Base-by-base conservation (phyloP, 2,329 filamentous ascomycete species). In the Blastomyces gilchristii region DNA sequence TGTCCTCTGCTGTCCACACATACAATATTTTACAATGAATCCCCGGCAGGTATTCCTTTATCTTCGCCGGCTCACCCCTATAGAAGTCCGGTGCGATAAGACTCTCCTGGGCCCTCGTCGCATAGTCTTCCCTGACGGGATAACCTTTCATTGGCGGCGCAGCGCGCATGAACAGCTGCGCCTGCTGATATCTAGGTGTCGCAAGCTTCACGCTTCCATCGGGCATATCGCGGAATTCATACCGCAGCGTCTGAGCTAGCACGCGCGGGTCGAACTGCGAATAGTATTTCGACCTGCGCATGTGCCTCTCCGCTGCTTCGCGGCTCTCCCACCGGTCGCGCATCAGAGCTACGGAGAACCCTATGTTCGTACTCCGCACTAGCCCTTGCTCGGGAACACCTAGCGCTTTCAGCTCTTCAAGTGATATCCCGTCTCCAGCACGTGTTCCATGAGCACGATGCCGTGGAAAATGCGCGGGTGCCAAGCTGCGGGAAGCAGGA, bases 381-480 rank as follows among this genome's bases (percentile, higher is more conserved):
- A 54, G 52, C 28, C 52, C 28, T 2, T n/a, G 14, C 52, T 37
- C 52, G 28, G 34, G n/a, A 22, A 41, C n/a, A 14, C 56, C 37
- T 4, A 8, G 34, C 39, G n/a, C 22, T 25, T 45, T 43, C 16
- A 43, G 34, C 22, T 58, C 56, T 43, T 43, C 37, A 7, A 39
- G 25, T 58, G 7, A 22, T 58, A 58, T n/a, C 56, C 56, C 22
- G 39, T 45, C 39, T 58, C 56, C 37, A 58, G 14, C 37, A 58
- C 56, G 56, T 39, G 56, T 58, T 45, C 56, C 37, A 58, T 41
- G 34, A 58, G 56, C 37, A 31, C 39, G n/a, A 58, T 22, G 5
- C 37, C 56, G 9, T 58, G 56, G 14, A 58, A 58, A 22, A 58
- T 58, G 56, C 56, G 39, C 34, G 56, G 56, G 56, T 58, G n/a